A percentile compares a stretch with the other conserved stretches of the same genome.
These are phyloP conservation scores for Aphanomyces stellatus DNA, from an alignment of 352 stramenopile species.

Conservation along the genomic window DNA sequence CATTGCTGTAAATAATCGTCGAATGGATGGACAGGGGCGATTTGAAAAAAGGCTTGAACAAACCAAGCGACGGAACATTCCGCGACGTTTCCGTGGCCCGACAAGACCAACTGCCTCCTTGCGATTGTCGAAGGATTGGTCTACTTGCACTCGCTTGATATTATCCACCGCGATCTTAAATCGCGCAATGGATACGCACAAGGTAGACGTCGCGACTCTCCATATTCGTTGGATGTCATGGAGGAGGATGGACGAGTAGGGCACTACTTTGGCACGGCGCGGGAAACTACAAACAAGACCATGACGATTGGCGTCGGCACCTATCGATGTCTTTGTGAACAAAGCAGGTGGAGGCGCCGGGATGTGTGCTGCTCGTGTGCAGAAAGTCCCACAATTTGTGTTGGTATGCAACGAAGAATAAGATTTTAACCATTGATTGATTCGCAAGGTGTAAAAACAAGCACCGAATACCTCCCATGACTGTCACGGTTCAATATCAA, in stretches of 20 bases:
- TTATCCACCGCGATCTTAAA: conserved; percentile 43
- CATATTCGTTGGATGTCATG: background rate
- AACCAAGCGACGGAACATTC: background rate
- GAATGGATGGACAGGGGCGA: conserved; percentile 20
- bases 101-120: background rate
- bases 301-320: conserved; percentile 13
- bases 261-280: conserved; percentile 4
- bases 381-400: background rate
- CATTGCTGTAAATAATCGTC: conserved; percentile 14
- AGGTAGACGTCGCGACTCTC: background rate
- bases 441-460: conserved; percentile 33
- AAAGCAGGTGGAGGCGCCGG: background rate
- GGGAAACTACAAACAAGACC: background rate
- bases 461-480: conserved; percentile 28
- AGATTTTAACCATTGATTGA: conserved; percentile 26
- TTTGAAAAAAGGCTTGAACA: background rate
- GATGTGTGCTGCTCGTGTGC: background rate
- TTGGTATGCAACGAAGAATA: background rate
- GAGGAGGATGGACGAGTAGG: background rate
- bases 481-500: too few species aligned
- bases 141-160: conserved; percentile 1
- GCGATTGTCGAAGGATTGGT: background rate
- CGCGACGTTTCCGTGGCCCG: background rate
- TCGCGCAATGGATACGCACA: conserved; percentile 24
- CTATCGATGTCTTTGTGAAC: too few species aligned